Base-by-base conservation (phyloP, 495 filamentous ascomycete species). In the Xylaria grammica region DNA sequence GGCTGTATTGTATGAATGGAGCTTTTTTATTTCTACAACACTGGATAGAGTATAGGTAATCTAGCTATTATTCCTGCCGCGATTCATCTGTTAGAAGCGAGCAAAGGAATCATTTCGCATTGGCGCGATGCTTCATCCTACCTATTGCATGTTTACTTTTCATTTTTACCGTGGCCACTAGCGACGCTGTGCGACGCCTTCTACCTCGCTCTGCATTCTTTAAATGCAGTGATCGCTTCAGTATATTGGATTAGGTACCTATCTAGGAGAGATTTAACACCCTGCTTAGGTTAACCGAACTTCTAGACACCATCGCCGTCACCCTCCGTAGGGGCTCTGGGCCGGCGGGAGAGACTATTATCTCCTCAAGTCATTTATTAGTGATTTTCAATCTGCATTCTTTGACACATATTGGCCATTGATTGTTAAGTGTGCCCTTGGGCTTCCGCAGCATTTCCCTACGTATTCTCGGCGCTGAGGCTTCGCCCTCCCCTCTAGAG, bases 251-350 rank as follows among this genome's bases (percentile, higher is more conserved):
- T 15, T 42, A 54, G 26, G 62, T 67, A 24, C 49, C 66, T 1
- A 67, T 69, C 45, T 73, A 66, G 69, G 51, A 67, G 38, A 82
- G 87, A 78, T 76, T 86, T 68, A 79, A 83, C 68, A 77, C 79
- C 34, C 74, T 88, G 57, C 77, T 80, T 2, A 24, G 56, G 75
- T 76, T 84, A 24, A 66, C 77, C 67, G 70, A 71, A 56, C 65
- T 78, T 29, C 78, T 83, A 69, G 80, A 82, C 24, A 72, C 76
- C 32, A 64, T 71, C 44, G 63, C 68, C 4, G 32, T 57, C 54
- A 68, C 63, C 2, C 56, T 59, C 10, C 42, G 42, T 26, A 26
- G 10, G 2, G 48, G 27, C 19, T 34, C 40, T 4, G 40, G 56
- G n/a, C 56, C 19, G 24, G 42, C 42, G 26, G 19, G 27, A 17